Conservation (phyloP, 2,329 filamentous ascomycete genomes). For the Paracoccidioides lutzii region DNA sequence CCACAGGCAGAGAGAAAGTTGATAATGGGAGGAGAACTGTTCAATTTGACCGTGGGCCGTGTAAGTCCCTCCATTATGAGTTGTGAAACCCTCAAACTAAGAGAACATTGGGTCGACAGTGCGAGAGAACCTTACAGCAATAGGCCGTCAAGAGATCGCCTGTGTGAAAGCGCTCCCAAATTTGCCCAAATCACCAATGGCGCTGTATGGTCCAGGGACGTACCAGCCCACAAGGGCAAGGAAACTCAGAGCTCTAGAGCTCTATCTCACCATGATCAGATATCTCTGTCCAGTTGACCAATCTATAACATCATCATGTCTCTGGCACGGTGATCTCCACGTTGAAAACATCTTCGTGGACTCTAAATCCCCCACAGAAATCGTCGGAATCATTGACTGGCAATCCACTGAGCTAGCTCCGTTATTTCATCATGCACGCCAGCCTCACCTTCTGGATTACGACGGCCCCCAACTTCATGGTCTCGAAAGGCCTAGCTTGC, state of each 20-base stretch:
- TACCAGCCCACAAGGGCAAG: conserved; percentile 21
- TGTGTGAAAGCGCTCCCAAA: conserved; percentile 13
- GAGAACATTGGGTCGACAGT: conserved; percentile 17
- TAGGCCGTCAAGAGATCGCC: conserved; percentile 23
- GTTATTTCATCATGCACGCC: conserved; percentile 24
- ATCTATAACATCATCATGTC: conserved; percentile 13
- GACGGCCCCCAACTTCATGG: conserved; percentile 15
- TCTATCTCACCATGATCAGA: conserved; percentile 5
- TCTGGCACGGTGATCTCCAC: conserved; percentile 22
- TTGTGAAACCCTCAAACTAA: neutral
- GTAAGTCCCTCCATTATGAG: conserved; percentile 15
- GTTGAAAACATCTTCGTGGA: conserved; percentile 23
- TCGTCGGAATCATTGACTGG: conserved; percentile 23
- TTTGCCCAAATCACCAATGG: conserved; percentile 21
- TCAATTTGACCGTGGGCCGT: conserved; percentile 24
- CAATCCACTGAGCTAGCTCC: conserved; percentile 22
- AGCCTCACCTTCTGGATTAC: conserved; percentile 24
- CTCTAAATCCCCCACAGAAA: conserved; percentile 14
- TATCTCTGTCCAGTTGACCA: conserved; percentile 5
- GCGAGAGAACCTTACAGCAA: conserved; percentile 21
- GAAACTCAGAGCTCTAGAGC: conserved; percentile 12
- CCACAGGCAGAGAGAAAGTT: conserved; percentile 19
- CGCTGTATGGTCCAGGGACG: conserved; percentile 25
- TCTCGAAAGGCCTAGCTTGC: conserved; percentile 15
- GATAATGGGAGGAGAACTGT: conserved; percentile 21